Conservation (phyloP, 2,329 filamentous ascomycete genomes). For the Pseudovirgaria hyperparasitica region DNA sequence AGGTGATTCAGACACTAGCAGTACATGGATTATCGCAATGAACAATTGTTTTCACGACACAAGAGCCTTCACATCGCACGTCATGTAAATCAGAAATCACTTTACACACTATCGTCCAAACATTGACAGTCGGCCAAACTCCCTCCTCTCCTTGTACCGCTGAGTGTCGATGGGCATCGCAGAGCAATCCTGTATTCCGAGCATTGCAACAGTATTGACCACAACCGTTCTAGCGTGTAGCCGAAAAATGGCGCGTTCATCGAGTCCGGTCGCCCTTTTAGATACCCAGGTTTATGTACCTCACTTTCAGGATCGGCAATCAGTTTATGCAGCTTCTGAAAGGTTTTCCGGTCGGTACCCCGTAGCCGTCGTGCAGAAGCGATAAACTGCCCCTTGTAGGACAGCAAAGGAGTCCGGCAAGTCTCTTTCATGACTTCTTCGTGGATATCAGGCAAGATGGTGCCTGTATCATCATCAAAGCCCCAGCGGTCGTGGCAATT, state of each 20-base stretch:
- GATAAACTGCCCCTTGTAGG: conserved; percentile 36
- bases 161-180: conserved; percentile 16
- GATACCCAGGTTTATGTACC: conserved; percentile 14
- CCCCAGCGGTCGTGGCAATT: conserved; percentile 27
- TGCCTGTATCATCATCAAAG: conserved; percentile 27
- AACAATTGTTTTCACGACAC: too few species aligned
- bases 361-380: conserved; percentile 31
- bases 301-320: conserved; percentile 14
- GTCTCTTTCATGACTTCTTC: conserved; percentile 10
- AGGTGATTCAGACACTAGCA: too few species aligned
- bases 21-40: too few species aligned
- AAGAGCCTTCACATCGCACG: too few species aligned
- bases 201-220: conserved; percentile 18
- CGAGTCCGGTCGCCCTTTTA: conserved; percentile 12
- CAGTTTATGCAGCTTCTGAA: conserved; percentile 22
- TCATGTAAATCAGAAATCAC: too few species aligned
- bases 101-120: too few species aligned
- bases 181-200: conserved; percentile 13
- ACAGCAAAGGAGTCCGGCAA: conserved; percentile 25
- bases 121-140: conserved; percentile 16
- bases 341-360: conserved; percentile 20
- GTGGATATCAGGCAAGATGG: conserved; percentile 26
- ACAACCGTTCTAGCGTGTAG: conserved; percentile 17
- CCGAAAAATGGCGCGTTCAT: conserved; percentile 16
- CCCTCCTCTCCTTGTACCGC: conserved; percentile 13